Percentiles rank a stretch among this genome's conserved stretches.
These are phyloP conservation scores for Ustilaginoidea virens DNA, from an alignment of 2,329 filamentous ascomycete genomes.

Conservation along the genomic window DNA sequence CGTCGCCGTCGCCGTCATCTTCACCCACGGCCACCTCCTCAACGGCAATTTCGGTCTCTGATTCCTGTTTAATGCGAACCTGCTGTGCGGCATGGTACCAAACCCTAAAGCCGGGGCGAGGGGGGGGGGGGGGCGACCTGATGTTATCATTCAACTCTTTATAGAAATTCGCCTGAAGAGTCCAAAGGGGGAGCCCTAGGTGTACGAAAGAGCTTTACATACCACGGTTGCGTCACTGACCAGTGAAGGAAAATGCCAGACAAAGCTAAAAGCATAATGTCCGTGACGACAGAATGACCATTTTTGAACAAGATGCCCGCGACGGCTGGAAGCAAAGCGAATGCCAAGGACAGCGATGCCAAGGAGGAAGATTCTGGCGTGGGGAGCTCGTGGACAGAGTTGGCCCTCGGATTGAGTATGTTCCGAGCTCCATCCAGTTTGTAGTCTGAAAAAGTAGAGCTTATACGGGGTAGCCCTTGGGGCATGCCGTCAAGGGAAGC, in stretches of 20 bases:
- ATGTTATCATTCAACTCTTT: neutral
- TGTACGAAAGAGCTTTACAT: conserved; percentile 14
- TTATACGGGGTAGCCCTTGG: conserved; percentile 37
- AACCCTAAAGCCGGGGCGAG: conserved; percentile 29
- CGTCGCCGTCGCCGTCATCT: too few species aligned
- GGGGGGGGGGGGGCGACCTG: neutral
- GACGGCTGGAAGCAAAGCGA: conserved; percentile 76
- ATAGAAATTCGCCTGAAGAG: too few species aligned
- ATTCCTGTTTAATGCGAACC: conserved; percentile 37
- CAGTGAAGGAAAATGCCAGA: conserved; percentile 82
- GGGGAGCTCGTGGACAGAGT: conserved; percentile 20
- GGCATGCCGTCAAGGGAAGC: conserved; percentile 12
- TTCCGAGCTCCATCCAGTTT: conserved; percentile 56
- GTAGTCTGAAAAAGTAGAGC: conserved; percentile 65
- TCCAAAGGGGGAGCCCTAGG: neutral
- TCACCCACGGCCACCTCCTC: too few species aligned
- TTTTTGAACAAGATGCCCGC: conserved; percentile 74
- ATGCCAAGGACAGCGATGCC: conserved; percentile 66
- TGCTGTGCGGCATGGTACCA: conserved; percentile 63
- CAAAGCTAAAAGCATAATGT: conserved; percentile 65
- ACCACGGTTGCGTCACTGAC: conserved; percentile 86
- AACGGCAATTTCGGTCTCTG: conserved; percentile 7
- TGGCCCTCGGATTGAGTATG: conserved; percentile 38
- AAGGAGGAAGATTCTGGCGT: conserved; percentile 48
- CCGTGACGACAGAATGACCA: conserved; percentile 69